phyloP scores from a whole-genome alignment of 441 rosid genomes.

The Bocquillonia castaneifolia region DNA sequence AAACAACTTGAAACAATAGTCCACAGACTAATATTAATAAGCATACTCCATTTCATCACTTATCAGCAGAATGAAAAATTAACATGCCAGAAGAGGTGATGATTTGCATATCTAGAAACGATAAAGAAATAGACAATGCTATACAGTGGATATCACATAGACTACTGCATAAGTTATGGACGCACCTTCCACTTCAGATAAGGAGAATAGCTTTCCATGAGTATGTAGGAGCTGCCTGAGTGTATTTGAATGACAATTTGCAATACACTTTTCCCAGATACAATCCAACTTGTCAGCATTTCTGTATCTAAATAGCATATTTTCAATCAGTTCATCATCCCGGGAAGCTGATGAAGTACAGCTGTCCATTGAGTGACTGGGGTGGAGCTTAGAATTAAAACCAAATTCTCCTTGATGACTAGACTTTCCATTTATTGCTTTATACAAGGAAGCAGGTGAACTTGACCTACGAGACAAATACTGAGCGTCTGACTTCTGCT shows the following conservation, averaged over 20 bases:
- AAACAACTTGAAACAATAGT: neutral
- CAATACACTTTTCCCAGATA: slow-evolving; percentile 81
- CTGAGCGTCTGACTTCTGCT: slow-evolving; percentile 52
- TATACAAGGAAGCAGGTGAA: slow-evolving; percentile 53
- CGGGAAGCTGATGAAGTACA: slow-evolving; percentile 36
- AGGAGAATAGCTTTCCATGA: slow-evolving; percentile 78
- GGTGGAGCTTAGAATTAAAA: slow-evolving; percentile 40
- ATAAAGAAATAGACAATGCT: too few species aligned
- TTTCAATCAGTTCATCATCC: slow-evolving; percentile 40
- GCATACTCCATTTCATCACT: neutral
- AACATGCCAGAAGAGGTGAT: neutral
- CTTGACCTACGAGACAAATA: slow-evolving; percentile 39
- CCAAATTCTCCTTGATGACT: slow-evolving; percentile 38
- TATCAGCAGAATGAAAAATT: neutral
- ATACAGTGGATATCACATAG: neutral
- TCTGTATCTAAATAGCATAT: slow-evolving; percentile 40
- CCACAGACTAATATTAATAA: neutral
- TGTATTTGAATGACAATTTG: slow-evolving; percentile 87
- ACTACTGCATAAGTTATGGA: neutral
- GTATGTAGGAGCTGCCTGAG: slow-evolving; percentile 69
- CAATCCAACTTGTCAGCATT: slow-evolving; percentile 57
- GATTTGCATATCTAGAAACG: too few species aligned
- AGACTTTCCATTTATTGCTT: slow-evolving; percentile 40
- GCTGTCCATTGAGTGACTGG: slow-evolving; percentile 34
- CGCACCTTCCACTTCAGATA: slow-evolving; percentile 79